Evolutionary conservation across 345 rosid species (phyloP).

Genomic region (Rhizophora mangle): DNA sequence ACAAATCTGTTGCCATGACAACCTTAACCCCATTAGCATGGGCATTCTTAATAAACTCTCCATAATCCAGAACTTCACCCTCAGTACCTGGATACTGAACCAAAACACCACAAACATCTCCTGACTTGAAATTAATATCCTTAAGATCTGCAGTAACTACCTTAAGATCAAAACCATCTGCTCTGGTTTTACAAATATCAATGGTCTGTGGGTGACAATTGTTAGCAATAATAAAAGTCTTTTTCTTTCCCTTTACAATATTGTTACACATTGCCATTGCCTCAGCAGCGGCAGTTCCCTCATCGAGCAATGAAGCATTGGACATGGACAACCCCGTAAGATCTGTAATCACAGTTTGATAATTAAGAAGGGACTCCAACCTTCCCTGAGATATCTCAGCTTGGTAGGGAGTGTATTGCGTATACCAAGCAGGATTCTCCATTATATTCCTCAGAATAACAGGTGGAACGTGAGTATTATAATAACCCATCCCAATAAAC

Average conservation of each 20-base stretch:
- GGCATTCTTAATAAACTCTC: slow-evolving; percentile 79
- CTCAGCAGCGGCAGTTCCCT: slow-evolving; percentile 98
- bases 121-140: slow-evolving; percentile 70
- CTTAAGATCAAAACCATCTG: slow-evolving; percentile 79
- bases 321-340: slow-evolving; percentile 95
- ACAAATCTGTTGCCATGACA: slow-evolving; percentile 89
- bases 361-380: slow-evolving; percentile 84
- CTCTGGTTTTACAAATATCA: slow-evolving; percentile 89
- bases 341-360: slow-evolving; percentile 82
- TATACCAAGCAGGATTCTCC: slow-evolving; percentile 99
- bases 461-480: slow-evolving; percentile 80
- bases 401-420: slow-evolving; percentile 96
- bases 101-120: slow-evolving; percentile 91
- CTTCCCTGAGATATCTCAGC: slow-evolving; percentile 97
- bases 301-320: slow-evolving; percentile 89
- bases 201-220: slow-evolving; percentile 95
- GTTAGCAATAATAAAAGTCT: slow-evolving; percentile 76
- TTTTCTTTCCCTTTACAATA: slow-evolving; percentile 83
- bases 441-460: slow-evolving; percentile 89
- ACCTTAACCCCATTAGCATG: slow-evolving; percentile 93
- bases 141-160: slow-evolving; percentile 70
- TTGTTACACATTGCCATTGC: slow-evolving; percentile 99
- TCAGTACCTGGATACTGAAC: slow-evolving; percentile 98
- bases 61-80: slow-evolving; percentile 89
- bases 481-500: slow-evolving; percentile 91